Evolutionary conservation across 441 rosid species (phyloP).

Genomic region (Erodium moschatum): DNA sequence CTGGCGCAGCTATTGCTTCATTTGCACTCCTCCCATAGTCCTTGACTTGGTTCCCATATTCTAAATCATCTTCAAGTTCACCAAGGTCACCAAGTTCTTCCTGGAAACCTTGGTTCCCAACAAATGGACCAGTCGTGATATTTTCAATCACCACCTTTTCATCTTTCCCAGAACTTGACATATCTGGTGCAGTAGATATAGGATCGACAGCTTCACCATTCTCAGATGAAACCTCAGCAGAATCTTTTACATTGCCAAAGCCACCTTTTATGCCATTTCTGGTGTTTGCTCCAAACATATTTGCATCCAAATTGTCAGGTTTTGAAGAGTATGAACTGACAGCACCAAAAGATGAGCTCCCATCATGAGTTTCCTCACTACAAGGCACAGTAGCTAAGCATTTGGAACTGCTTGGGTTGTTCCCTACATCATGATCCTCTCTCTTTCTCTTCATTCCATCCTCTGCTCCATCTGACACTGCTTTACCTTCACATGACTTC

Average conservation of each 20-base stretch:
- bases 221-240: slow-evolving; percentile 21
- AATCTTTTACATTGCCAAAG: slow-evolving; percentile 9
- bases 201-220: slow-evolving; percentile 24
- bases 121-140: slow-evolving; percentile 45
- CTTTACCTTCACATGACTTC: slow-evolving; percentile 38
- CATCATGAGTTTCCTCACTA: slow-evolving; percentile 23
- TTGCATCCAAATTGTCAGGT: slow-evolving; percentile 24
- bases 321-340: slow-evolving; percentile 32
- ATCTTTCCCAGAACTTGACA: slow-evolving; percentile 24
- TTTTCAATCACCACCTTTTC: slow-evolving; percentile 62
- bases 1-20: slow-evolving; percentile 19
- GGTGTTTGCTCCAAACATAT: slow-evolving; percentile 23
- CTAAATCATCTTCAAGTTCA: slow-evolving; percentile 59
- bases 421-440: slow-evolving; percentile 35
- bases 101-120: slow-evolving; percentile 18
- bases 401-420: slow-evolving; percentile 29
- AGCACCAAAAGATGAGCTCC: slow-evolving; percentile 34
- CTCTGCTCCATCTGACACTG: slow-evolving; percentile 30
- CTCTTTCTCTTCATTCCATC: slow-evolving; percentile 57
- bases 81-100: slow-evolving; percentile 72
- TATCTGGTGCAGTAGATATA: slow-evolving; percentile 21
- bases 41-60: slow-evolving; percentile 33
- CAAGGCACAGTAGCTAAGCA: slow-evolving; percentile 25
- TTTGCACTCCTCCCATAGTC: slow-evolving; percentile 23
- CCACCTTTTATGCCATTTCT: slow-evolving; percentile 12